Evolutionary conservation across 2,329 filamentous ascomycete genomes (phyloP), one percentile per base, ranked within the genome.

Genomic region (Colletotrichum australisinense): DNA sequence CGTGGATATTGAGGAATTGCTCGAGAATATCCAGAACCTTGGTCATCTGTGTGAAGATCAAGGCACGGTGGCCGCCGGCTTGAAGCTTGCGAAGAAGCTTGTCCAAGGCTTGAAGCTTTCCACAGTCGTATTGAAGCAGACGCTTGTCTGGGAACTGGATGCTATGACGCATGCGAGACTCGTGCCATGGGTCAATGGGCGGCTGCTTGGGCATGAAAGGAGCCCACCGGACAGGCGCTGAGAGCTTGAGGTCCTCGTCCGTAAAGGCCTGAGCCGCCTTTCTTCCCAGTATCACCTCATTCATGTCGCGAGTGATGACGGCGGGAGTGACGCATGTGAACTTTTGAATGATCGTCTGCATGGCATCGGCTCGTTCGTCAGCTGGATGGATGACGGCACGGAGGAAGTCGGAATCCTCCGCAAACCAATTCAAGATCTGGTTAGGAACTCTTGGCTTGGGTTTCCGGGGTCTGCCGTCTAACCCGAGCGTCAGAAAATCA

Each of bases 1-100:
- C 96, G 78, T 99, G 96, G 63, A 99, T 98, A 80, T 98, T 98
- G 77, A 99, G 90, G 80, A 99, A 99, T 77, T 97, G 95, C 82
- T 99, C 97, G 2, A 99, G 88, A 68, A 99, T 97, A 81, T 99
- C 96, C 22, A 99, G 88, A 58, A 98, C 97, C 81, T 97, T 98
- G 59, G 97, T 98, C 97, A 99, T 99, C 80, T 99, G 97, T 0
- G 97, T 98, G 83, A 99, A 99, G 81, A 99, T 99, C 63, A 99
- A 88, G 11, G 95, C 97, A 8, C 97, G 94, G 79, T 98, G 97
- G 1, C 95, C 95, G 52, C 95, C 95, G 2, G 94, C 91, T 83
- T 98, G 95, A 8, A 99, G 88, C 75, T 93, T 92, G 11, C 97
- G 93, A 16, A 99, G 88, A 2, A 99, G 88, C 74, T 92, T 92